Percentiles rank a stretch among this genome's conserved stretches.
phyloP scores from a whole-genome alignment of 495 filamentous ascomycete genomes.

The Friedmanniomyces simplex region DNA sequence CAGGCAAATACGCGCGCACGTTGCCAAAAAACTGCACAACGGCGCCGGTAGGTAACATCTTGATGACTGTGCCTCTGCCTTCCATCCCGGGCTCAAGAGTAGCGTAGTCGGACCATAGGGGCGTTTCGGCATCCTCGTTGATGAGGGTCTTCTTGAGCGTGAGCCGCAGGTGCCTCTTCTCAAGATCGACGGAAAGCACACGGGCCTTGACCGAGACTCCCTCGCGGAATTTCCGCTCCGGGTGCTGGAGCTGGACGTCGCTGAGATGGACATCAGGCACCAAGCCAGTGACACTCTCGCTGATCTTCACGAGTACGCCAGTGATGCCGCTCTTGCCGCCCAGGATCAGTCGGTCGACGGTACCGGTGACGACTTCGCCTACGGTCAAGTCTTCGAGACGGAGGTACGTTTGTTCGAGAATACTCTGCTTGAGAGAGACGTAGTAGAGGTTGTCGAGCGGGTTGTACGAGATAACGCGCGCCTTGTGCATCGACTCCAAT shows the following conservation, averaged over 20 bases:
- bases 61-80: conserved; percentile 75
- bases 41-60: conserved; percentile 63
- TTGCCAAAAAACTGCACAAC: conserved; percentile 86
- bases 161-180: conserved; percentile 69
- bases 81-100: conserved; percentile 58
- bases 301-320: conserved; percentile 69
- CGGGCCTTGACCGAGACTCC: conserved; percentile 72
- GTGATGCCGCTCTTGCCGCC: conserved; percentile 60
- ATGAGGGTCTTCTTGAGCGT: conserved; percentile 91
- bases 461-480: conserved; percentile 78
- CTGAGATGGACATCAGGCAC: conserved; percentile 82
- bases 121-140: conserved; percentile 76
- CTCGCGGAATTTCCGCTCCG: conserved; percentile 90
- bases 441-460: conserved; percentile 73
- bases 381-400: conserved; percentile 77
- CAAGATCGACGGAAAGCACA: conserved; percentile 67
- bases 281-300: conserved; percentile 76
- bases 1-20: conserved; percentile 74
- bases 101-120: conserved; percentile 64
- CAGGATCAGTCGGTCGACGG: conserved; percentile 71
- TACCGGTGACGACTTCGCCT: conserved; percentile 72
- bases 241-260: conserved; percentile 77
- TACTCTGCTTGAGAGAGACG: conserved; percentile 67
- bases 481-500: conserved; percentile 63
- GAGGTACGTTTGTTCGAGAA: conserved; percentile 81